A percentile compares a stretch with the other conserved stretches of the same genome.
Evolutionary conservation across 768 basidiomycete genomes (phyloP).

Genomic region (Lentinula boryana): DNA sequence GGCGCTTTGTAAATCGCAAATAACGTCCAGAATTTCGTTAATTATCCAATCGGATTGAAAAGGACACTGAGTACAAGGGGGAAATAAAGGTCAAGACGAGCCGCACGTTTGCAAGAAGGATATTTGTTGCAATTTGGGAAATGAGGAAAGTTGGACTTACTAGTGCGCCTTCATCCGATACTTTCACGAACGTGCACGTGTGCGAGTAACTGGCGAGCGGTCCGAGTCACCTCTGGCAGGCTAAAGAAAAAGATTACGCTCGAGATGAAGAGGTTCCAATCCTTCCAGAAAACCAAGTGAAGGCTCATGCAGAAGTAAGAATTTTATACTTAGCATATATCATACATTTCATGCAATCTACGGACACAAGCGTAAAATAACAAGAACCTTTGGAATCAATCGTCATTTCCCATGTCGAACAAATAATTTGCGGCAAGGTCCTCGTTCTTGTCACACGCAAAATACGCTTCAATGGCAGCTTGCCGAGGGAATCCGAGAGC

Average conservation of each 20-base stretch:
- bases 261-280: not conserved
- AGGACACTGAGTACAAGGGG: not conserved
- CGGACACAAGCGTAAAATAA: slow-evolving; percentile 4
- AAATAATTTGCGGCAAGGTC: slow-evolving; percentile 93
- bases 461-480: slow-evolving; percentile 82
- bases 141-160: not conserved
- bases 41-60: not conserved
- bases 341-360: slow-evolving; percentile 1
- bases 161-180: not conserved
- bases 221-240: not conserved
- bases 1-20: not conserved
- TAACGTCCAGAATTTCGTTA: not conserved
- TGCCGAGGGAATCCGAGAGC: slow-evolving; percentile 84
- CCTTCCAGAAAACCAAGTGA: not conserved
- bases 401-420: slow-evolving; percentile 69
- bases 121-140: not conserved
- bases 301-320: not conserved
- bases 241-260: not conserved
- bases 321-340: slow-evolving; percentile 1
- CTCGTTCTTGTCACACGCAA: slow-evolving; percentile 96
- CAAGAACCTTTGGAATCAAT: slow-evolving; percentile 15
- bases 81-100: not conserved
- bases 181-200: not conserved
- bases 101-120: not conserved
- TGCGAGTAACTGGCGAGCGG: not conserved